Evolutionary conservation across 1,139 yeast genomes (phyloP).

Genomic region (Pichia sp.): DNA sequence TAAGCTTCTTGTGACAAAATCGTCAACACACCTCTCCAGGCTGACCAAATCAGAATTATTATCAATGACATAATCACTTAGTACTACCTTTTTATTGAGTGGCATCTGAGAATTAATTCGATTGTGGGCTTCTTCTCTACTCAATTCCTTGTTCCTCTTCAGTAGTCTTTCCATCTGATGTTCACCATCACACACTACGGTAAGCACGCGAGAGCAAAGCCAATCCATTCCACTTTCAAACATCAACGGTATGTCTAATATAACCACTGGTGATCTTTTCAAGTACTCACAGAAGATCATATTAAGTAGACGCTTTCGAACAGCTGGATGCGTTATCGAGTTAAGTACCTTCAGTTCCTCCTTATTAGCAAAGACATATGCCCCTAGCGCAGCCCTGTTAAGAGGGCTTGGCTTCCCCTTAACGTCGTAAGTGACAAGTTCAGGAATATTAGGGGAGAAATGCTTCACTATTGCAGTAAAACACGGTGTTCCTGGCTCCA

Average conservation of each 20-base stretch:
- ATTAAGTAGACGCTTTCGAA: conserved; percentile 57
- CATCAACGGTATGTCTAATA: conserved; percentile 84
- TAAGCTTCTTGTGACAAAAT: conserved; percentile 35
- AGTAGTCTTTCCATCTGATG: conserved; percentile 58
- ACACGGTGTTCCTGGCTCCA: conserved; percentile 70
- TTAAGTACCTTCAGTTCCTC: conserved; percentile 54
- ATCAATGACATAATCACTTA: conserved; percentile 63
- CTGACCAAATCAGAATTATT: conserved; percentile 50
- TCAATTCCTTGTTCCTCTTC: conserved; percentile 59
- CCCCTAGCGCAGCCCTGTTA: conserved; percentile 71
- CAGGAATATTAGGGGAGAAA: conserved; percentile 50
- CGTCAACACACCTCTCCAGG: conserved; percentile 41
- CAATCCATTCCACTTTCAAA: conserved; percentile 71
- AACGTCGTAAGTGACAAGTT: conserved; percentile 35
- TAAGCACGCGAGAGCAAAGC: conserved; percentile 65
- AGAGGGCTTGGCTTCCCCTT: conserved; percentile 29
- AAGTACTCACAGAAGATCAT: conserved; percentile 54
- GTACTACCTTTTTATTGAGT: conserved; percentile 44
- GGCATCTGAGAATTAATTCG: conserved; percentile 78
- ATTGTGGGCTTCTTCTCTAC: conserved; percentile 58
- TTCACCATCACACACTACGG: conserved; percentile 55
- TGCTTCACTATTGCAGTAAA: conserved; percentile 56
- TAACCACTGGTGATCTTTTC: conserved; percentile 43
- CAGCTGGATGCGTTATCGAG: conserved; percentile 84
- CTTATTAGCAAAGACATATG: conserved; percentile 58